These are phyloP conservation scores for Aspergillus avenaceus DNA, from an alignment of 495 filamentous ascomycete genomes.

Conservation along the genomic window DNA sequence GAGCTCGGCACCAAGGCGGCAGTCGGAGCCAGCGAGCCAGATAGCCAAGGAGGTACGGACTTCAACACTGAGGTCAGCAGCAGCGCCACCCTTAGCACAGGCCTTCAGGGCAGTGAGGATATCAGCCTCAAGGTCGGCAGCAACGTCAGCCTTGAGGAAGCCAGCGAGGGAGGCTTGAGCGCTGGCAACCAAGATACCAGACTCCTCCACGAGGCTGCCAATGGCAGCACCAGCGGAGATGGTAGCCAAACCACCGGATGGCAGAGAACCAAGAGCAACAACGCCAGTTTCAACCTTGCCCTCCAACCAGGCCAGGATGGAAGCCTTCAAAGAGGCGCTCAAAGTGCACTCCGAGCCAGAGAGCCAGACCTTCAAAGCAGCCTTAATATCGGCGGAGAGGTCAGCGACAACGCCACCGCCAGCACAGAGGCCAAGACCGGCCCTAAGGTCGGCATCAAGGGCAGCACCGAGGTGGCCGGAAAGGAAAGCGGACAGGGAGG, in stretches of 20 bases:
- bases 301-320: slow-evolving; percentile 34
- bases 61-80: slow-evolving; percentile 24
- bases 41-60: slow-evolving; percentile 30
- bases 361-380: slow-evolving; percentile 32
- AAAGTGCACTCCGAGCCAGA: slow-evolving; percentile 27
- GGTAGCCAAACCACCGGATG: slow-evolving; percentile 26
- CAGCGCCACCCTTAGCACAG: slow-evolving; percentile 30
- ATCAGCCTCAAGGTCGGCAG: slow-evolving; percentile 24
- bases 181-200: slow-evolving; percentile 25
- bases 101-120: slow-evolving; percentile 27
- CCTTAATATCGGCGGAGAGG: slow-evolving; percentile 32
- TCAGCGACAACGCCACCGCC: slow-evolving; percentile 32
- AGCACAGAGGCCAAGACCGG: slow-evolving; percentile 35
- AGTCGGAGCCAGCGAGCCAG: slow-evolving; percentile 36
- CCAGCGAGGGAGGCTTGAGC: slow-evolving; percentile 32
- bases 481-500: slow-evolving; percentile 30
- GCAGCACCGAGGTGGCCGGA: slow-evolving; percentile 10
- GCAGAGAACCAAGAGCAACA: slow-evolving; percentile 24
- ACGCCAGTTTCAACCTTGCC: slow-evolving; percentile 27
- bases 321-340: slow-evolving; percentile 24
- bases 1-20: slow-evolving; percentile 36
- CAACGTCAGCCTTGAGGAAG: slow-evolving; percentile 31
- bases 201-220: slow-evolving; percentile 25
- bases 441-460: slow-evolving; percentile 27
- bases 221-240: slow-evolving; percentile 37